Conservation (phyloP, 1,284 basidiomycete genomes). For the Tilletia caries region DNA sequence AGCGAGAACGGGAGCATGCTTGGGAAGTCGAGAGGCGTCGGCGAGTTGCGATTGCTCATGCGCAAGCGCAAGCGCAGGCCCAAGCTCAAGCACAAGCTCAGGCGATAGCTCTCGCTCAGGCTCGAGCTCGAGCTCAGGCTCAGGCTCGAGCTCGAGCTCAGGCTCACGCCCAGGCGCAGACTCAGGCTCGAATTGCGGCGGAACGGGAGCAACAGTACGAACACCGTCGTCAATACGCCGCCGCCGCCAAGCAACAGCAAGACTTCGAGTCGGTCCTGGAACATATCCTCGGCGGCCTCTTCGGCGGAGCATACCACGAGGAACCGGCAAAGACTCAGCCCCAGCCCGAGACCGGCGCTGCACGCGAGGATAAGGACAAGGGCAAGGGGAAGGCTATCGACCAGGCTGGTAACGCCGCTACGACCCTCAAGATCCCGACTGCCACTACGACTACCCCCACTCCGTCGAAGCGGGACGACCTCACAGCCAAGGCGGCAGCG, state of each 20-base stretch:
- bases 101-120: too few relatives aligned
- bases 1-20: background rate
- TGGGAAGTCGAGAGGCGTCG: background rate
- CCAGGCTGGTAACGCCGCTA: background rate
- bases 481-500: background rate
- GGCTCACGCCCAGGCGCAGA: slow-evolving; percentile 4
- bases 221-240: background rate
- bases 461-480: background rate
- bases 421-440: background rate
- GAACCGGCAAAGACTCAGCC: background rate
- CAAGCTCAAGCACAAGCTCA: background rate
- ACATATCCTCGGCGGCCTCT: background rate
- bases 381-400: background rate
- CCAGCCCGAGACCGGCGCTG: background rate
- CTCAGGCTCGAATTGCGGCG: background rate
- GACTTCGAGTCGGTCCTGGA: background rate
- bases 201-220: background rate
- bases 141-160: background rate
- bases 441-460: too few relatives aligned
- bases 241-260: background rate
- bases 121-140: too few relatives aligned
- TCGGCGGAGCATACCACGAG: background rate
- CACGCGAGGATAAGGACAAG: background rate
- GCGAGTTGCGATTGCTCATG: background rate
- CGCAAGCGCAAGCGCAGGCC: background rate